A percentile compares a stretch with the other conserved stretches of the same genome.
These are phyloP conservation scores for Zopfochytrium polystomum DNA, from an alignment of 371 early-diverging fungal genomes.

Conservation along the genomic window DNA sequence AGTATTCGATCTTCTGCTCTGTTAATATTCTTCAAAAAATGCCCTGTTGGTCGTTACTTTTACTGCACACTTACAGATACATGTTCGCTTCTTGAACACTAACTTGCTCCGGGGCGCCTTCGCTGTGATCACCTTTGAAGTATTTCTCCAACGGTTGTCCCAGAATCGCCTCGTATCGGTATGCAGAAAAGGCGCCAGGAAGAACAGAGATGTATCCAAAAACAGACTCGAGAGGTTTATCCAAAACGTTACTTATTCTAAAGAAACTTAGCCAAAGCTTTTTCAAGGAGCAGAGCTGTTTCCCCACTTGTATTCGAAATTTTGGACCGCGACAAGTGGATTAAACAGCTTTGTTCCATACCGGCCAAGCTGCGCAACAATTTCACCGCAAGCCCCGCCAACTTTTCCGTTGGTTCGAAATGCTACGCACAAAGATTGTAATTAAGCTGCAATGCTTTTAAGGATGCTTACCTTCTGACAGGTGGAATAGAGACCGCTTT, in stretches of 20 bases:
- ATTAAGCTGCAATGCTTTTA: background rate
- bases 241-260: conserved; percentile 83
- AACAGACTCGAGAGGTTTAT: conserved; percentile 92
- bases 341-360: conserved; percentile 36
- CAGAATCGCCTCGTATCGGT: conserved; percentile 83
- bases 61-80: conserved; percentile 40
- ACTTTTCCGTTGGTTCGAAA: conserved; percentile 75
- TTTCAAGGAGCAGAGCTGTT: background rate
- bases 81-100: conserved; percentile 60
- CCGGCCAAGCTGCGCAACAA: conserved; percentile 70
- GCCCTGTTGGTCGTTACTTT: too few species aligned
- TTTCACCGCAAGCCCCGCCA: conserved; percentile 95
- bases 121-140: conserved; percentile 86
- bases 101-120: conserved; percentile 25
- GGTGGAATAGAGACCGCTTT: conserved; percentile 72
- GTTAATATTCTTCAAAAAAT: too few species aligned
- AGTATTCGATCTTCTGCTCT: conserved; percentile 46
- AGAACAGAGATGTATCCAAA: conserved; percentile 95
- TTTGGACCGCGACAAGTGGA: conserved; percentile 68
- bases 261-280: conserved; percentile 46
- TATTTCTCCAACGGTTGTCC: conserved; percentile 85
- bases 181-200: conserved; percentile 96
- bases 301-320: conserved; percentile 65
- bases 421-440: conserved; percentile 38
- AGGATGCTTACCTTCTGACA: conserved; percentile 32